Conservation (phyloP, 1,284 basidiomycete species). For the Fistulina hepatica region DNA sequence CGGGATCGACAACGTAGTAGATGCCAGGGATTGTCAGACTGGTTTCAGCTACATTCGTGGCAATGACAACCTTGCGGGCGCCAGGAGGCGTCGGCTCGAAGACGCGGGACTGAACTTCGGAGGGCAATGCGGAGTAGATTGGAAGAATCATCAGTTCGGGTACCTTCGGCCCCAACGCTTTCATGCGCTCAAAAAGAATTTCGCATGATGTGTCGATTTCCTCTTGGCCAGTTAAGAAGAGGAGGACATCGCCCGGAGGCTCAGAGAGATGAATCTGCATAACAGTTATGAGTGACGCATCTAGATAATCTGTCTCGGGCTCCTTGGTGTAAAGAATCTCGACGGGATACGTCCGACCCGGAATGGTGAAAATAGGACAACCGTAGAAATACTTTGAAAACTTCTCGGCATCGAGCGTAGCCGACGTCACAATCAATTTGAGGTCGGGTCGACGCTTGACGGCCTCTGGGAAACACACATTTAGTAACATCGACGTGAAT, state of each 20-base stretch:
- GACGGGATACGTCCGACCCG: constrained; percentile 96
- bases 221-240: constrained; percentile 98
- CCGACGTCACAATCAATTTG: constrained; percentile 96
- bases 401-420: constrained; percentile 98
- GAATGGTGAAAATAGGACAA: constrained; percentile 99
- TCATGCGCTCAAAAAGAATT: constrained; percentile 97
- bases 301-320: constrained; percentile 96
- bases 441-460: constrained; percentile 90
- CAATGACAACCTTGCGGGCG: constrained; percentile 93
- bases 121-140: constrained; percentile 95
- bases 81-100: constrained; percentile 98
- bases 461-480: constrained; percentile 53
- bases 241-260: constrained; percentile 89
- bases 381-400: constrained; percentile 98
- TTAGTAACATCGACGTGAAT: background rate
- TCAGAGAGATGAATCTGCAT: constrained; percentile 99
- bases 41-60: constrained; percentile 98
- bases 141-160: constrained; percentile 95
- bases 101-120: constrained; percentile 94
- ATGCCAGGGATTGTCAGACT: constrained; percentile 97
- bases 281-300: constrained; percentile 95
- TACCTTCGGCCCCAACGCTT: constrained; percentile 92
- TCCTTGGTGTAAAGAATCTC: constrained; percentile 98
- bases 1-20: constrained; percentile 98
- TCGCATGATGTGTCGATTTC: constrained; percentile 98